Percentiles rank a stretch among this genome's conserved stretches.
These are phyloP conservation scores for Knoxdaviesia proteae DNA, from an alignment of 2,329 filamentous ascomycete genomes.

Conservation along the genomic window DNA sequence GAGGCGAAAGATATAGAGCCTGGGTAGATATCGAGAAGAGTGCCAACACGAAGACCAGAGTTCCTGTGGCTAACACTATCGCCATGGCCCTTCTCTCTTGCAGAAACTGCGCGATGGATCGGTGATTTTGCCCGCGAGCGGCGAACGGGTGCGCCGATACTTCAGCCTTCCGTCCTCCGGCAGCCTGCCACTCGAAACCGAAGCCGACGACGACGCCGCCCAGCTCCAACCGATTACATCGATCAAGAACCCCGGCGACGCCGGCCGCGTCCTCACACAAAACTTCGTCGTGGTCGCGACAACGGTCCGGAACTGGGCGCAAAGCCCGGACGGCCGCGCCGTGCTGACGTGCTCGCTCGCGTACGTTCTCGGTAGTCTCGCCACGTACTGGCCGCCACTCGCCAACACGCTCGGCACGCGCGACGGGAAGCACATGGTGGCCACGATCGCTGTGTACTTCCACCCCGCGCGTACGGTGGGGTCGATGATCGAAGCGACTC, in stretches of 20 bases:
- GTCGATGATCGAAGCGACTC: constrained; percentile 70
- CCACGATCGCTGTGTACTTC: constrained; percentile 87
- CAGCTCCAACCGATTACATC: constrained; percentile 14
- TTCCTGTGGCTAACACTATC: not conserved
- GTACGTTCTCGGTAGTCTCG: constrained; percentile 69
- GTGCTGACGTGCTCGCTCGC: constrained; percentile 84
- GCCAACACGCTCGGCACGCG: constrained; percentile 57
- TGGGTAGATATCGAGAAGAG: constrained; percentile 21
- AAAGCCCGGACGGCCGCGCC: constrained; percentile 54
- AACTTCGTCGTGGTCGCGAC: constrained; percentile 17
- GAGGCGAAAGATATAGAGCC: constrained; percentile 3
- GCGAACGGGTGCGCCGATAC: constrained; percentile 60
- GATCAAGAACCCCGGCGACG: constrained; percentile 15
- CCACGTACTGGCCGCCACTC: constrained; percentile 59
- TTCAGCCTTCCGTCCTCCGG: constrained; percentile 49
- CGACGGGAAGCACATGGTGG: constrained; percentile 85
- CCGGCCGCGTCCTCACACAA: constrained; percentile 13
- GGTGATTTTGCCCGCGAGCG: constrained; percentile 69
- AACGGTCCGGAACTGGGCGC: constrained; percentile 36
- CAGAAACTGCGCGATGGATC: constrained; percentile 67
- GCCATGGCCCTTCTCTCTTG: not conserved
- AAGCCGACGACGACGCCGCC: constrained; percentile 10
- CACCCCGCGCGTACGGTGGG: constrained; percentile 72
- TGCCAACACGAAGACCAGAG: not conserved
- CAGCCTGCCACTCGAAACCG: constrained; percentile 10